Conservation (phyloP, 768 basidiomycete species). For the Phaeotremella fagi region DNA sequence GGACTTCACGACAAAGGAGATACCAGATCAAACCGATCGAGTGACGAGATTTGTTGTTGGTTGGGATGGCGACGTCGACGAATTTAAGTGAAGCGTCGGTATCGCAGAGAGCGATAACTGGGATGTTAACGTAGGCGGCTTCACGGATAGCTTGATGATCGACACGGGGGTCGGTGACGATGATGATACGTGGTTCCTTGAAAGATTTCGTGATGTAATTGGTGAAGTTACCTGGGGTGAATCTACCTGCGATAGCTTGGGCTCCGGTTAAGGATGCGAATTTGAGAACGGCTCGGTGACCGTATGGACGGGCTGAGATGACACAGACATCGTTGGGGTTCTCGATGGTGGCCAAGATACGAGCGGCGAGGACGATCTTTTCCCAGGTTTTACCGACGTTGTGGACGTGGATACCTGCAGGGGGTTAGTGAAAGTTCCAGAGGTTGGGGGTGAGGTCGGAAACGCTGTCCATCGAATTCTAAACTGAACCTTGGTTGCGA, state of each 20-base stretch:
- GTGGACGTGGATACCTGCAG: slow-evolving; percentile 82
- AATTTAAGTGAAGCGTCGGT: slow-evolving; percentile 96
- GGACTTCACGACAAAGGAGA: slow-evolving; percentile 91
- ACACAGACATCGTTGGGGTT: slow-evolving; percentile 98
- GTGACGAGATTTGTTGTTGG: slow-evolving; percentile 98
- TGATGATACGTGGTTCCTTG: slow-evolving; percentile 97
- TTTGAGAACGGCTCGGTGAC: slow-evolving; percentile 98
- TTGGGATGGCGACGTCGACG: slow-evolving; percentile 97
- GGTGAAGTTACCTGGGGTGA: slow-evolving; percentile 98
- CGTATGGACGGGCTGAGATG: slow-evolving; percentile 96
- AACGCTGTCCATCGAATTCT: too few species aligned
- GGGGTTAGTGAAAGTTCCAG: not conserved
- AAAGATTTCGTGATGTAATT: slow-evolving; percentile 99
- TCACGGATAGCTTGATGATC: slow-evolving; percentile 99
- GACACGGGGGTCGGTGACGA: slow-evolving; percentile 98
- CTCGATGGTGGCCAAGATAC: slow-evolving; percentile 93
- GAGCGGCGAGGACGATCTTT: slow-evolving; percentile 96
- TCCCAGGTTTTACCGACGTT: slow-evolving; percentile 99
- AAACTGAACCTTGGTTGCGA: too few species aligned
- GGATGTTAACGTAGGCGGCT: slow-evolving; percentile 99
- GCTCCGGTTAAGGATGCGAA: slow-evolving; percentile 97
- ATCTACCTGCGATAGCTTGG: slow-evolving; percentile 96
- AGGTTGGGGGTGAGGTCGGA: too few species aligned
- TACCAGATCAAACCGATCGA: slow-evolving; percentile 73
- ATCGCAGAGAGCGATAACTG: slow-evolving; percentile 98